Evolutionary conservation across 176 grass and related monocot genomes (phyloP).

Genomic region (bread wheat (Triticum aestivum)): DNA sequence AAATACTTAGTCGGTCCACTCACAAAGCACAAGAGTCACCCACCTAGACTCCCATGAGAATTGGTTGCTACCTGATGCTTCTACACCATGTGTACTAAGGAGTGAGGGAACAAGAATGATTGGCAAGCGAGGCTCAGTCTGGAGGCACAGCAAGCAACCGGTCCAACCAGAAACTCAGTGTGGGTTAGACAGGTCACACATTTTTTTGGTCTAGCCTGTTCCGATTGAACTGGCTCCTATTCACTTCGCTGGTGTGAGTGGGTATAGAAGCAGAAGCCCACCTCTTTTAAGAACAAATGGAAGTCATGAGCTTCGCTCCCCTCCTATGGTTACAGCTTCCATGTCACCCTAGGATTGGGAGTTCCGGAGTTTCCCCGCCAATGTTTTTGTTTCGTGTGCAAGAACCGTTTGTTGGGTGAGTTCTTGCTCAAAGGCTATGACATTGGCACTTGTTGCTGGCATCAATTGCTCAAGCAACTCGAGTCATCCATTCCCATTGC

Average conservation of each 20-base stretch:
- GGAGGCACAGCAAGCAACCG: background rate
- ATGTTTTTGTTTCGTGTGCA: background rate
- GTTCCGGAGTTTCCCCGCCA: background rate
- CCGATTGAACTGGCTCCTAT: background rate
- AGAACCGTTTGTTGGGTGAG: background rate
- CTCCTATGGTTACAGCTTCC: constrained; percentile 8
- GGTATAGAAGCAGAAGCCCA: too few species aligned
- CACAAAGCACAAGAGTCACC: background rate
- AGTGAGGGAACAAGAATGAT: background rate
- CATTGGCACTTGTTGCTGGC: background rate
- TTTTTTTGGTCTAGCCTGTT: background rate
- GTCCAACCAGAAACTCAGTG: background rate
- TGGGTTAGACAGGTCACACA: background rate
- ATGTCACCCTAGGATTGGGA: background rate
- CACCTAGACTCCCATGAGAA: background rate
- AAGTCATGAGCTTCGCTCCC: background rate
- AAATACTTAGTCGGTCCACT: background rate
- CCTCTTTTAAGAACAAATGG: background rate
- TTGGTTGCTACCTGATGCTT: constrained; percentile 7
- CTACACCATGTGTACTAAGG: background rate
- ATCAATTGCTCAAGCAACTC: background rate
- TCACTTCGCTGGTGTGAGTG: too few species aligned
- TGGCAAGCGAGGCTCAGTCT: background rate
- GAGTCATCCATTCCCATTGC: background rate
- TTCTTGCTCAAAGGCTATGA: background rate